A percentile compares a stretch with the other conserved stretches of the same genome.
Evolutionary conservation across 2,329 filamentous ascomycete species (phyloP).

Genomic region (Paradendryphiella salina): DNA sequence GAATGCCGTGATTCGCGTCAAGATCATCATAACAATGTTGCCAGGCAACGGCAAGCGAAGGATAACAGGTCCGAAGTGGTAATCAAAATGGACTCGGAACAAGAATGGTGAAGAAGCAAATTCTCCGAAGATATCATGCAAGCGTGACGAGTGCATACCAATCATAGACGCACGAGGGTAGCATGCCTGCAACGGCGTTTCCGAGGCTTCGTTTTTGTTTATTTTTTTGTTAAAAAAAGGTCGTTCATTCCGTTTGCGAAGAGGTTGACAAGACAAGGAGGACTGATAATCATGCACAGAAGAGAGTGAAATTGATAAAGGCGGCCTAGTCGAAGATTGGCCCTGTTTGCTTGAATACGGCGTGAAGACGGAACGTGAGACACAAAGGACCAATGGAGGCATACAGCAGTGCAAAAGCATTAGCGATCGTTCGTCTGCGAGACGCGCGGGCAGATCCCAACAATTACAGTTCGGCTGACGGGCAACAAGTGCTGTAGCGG

Average conservation of each 20-base stretch:
- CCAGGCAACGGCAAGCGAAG: neutral
- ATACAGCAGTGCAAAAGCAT: neutral
- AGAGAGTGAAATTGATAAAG: slow-evolving; percentile 7
- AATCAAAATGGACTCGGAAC: neutral
- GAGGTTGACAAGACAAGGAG: slow-evolving; percentile 9
- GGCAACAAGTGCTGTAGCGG: slow-evolving; percentile 1
- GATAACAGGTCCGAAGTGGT: neutral
- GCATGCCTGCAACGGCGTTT: slow-evolving; percentile 1
- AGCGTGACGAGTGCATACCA: neutral
- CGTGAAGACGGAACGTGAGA: neutral
- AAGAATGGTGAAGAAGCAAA: slow-evolving; percentile 7
- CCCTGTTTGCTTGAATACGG: neutral
- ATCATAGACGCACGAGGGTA: slow-evolving; percentile 1
- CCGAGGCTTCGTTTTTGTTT: slow-evolving; percentile 2
- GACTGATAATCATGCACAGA: neutral
- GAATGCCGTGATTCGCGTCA: neutral
- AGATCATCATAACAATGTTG: neutral
- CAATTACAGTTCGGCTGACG: slow-evolving; percentile 1
- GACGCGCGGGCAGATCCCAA: slow-evolving; percentile 4
- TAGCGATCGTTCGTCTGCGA: slow-evolving; percentile 3
- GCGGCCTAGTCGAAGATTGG: too few species aligned
- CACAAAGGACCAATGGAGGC: slow-evolving; percentile 2
- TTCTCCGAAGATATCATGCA: neutral
- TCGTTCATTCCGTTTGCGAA: neutral
- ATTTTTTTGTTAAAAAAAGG: too few species aligned